A percentile compares a stretch with the other conserved stretches of the same genome.
Evolutionary conservation across 768 basidiomycete genomes (phyloP).

Genomic region (Peribolospora baueri): DNA sequence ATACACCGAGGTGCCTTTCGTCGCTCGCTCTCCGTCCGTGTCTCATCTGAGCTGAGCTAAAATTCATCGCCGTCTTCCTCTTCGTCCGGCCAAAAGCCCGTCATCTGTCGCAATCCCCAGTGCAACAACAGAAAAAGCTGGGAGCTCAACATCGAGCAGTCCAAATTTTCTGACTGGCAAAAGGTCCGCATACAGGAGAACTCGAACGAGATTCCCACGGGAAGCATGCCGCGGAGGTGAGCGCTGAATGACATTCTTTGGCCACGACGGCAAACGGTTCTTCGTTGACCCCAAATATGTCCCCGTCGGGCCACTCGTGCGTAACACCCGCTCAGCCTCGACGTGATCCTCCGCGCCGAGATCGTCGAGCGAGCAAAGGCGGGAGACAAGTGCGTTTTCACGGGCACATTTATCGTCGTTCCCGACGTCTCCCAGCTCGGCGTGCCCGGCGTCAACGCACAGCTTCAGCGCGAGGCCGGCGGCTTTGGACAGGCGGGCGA

Average conservation of each 20-base stretch:
- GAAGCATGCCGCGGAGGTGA: conserved; percentile 68
- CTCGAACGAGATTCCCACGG: conserved; percentile 92
- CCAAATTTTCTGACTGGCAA: conserved; percentile 97
- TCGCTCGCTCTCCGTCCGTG: conserved; percentile 1
- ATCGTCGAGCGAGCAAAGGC: conserved; percentile 97
- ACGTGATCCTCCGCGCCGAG: conserved; percentile 83
- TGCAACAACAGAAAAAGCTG: conserved; percentile 75
- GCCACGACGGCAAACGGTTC: neutral
- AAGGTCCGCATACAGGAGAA: conserved; percentile 98
- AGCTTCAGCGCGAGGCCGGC: conserved; percentile 66
- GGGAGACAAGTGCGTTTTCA: conserved; percentile 95
- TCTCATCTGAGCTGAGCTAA: neutral
- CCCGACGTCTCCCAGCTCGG: conserved; percentile 94
- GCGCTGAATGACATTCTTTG: conserved; percentile 3
- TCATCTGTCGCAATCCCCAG: conserved; percentile 75
- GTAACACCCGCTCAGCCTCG: conserved; percentile 31
- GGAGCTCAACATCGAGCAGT: conserved; percentile 86
- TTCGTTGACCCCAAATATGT: neutral
- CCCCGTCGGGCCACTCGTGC: neutral
- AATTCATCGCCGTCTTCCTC: neutral
- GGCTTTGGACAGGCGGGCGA: conserved; percentile 32
- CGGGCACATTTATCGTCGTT: conserved; percentile 91
- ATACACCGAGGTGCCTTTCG: conserved; percentile 57
- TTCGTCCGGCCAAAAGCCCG: conserved; percentile 33
- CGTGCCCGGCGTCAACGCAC: conserved; percentile 76